Conservation (phyloP, 2,329 filamentous ascomycete species). For the Hirsutella minnesotensis region DNA sequence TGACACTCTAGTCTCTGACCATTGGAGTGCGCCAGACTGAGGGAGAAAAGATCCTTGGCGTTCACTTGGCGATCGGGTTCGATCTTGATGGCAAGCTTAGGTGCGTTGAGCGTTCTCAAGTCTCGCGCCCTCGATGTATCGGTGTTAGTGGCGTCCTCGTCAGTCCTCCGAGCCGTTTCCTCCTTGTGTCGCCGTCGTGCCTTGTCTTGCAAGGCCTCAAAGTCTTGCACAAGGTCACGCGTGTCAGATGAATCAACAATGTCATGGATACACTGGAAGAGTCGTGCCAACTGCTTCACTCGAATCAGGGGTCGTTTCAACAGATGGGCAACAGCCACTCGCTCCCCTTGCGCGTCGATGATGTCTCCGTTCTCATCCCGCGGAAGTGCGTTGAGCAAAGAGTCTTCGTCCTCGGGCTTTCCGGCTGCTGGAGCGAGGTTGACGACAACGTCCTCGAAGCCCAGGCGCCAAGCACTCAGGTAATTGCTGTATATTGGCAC, state of each 20-base stretch:
- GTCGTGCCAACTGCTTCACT: conserved; percentile 77
- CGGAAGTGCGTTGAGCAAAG: conserved; percentile 45
- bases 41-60: conserved; percentile 80
- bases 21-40: conserved; percentile 77
- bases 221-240: conserved; percentile 32
- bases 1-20: conserved; percentile 84
- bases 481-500: conserved; percentile 77
- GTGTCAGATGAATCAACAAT: conserved; percentile 36
- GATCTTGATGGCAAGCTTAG: conserved; percentile 53
- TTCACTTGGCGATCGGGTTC: conserved; percentile 72
- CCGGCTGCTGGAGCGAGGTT: conserved; percentile 65
- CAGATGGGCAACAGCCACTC: conserved; percentile 87
- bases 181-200: conserved; percentile 56
- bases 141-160: conserved; percentile 76
- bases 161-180: conserved; percentile 59
- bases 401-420: conserved; percentile 44
- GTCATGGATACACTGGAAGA: conserved; percentile 57
- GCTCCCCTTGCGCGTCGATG: conserved; percentile 65
- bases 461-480: conserved; percentile 77
- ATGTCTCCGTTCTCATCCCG: conserved; percentile 55
- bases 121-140: conserved; percentile 74
- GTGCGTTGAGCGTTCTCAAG: conserved; percentile 60
- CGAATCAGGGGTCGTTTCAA: conserved; percentile 81
- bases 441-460: conserved; percentile 89
- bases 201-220: conserved; percentile 63